These are phyloP conservation scores for Rhododendron griersonianum DNA, from an alignment of 148 eudicot species.

Conservation along the genomic window DNA sequence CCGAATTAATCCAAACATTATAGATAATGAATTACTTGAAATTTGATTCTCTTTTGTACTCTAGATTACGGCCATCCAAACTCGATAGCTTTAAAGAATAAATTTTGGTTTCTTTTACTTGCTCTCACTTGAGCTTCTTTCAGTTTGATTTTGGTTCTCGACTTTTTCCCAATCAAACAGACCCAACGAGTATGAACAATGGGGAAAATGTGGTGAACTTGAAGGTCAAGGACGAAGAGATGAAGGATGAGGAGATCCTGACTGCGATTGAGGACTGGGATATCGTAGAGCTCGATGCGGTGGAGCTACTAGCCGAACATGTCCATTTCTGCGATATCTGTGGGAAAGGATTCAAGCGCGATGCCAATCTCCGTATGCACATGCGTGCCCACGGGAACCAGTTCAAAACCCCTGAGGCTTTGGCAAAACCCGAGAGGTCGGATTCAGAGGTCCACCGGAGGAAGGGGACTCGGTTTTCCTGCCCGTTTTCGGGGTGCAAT, in stretches of 20 bases:
- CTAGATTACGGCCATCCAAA: background rate
- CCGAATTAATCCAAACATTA: background rate
- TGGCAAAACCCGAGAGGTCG: constrained; percentile 44
- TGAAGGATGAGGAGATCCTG: constrained; percentile 5
- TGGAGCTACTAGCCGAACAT: constrained; percentile 68
- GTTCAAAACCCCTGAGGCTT: constrained; percentile 48
- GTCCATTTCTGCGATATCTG: constrained; percentile 70
- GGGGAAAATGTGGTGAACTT: background rate
- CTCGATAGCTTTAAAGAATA: background rate
- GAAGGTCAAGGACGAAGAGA: constrained; percentile 14
- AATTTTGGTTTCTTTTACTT: background rate
- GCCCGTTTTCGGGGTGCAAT: constrained; percentile 34
- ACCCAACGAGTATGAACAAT: background rate
- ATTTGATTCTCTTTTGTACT: background rate
- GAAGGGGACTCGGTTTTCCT: constrained; percentile 52
- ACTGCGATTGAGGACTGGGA: constrained; percentile 24
- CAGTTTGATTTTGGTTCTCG: background rate
- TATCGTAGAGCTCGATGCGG: constrained; percentile 60
- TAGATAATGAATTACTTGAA: background rate
- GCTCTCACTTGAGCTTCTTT: background rate
- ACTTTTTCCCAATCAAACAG: background rate
- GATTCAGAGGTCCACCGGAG: background rate
- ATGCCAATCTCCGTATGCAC: constrained; percentile 71
- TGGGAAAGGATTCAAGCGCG: constrained; percentile 68
- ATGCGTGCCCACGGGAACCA: constrained; percentile 66